Conservation (phyloP, 2,329 filamentous ascomycete genomes). For the Elsinoe ampelina region DNA sequence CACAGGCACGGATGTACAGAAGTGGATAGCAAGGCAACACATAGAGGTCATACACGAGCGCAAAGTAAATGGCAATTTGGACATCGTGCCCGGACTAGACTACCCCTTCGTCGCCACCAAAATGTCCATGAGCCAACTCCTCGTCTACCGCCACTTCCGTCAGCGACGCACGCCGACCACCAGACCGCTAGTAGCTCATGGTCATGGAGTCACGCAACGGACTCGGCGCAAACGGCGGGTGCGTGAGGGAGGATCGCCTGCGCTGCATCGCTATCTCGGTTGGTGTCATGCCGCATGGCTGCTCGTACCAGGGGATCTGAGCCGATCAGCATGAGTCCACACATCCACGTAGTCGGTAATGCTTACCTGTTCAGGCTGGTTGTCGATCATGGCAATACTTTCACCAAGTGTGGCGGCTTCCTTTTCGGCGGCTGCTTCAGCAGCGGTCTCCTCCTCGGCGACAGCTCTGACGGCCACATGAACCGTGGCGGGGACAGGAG, state of each 20-base stretch:
- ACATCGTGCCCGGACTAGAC: background rate
- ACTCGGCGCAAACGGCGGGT: conserved; percentile 8
- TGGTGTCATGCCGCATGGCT: conserved; percentile 4
- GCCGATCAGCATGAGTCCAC: background rate
- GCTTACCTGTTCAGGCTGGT: conserved; percentile 5
- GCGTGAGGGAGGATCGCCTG: conserved; percentile 10
- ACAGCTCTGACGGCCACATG: conserved; percentile 11
- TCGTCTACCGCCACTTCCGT: background rate
- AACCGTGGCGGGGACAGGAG: conserved; percentile 6
- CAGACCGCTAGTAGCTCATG: background rate
- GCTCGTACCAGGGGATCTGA: conserved; percentile 11
- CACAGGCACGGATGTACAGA: conserved; percentile 35
- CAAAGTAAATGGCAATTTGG: background rate
- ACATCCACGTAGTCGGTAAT: background rate
- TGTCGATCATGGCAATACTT: conserved; percentile 13
- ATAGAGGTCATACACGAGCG: background rate
- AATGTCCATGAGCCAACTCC: conserved; percentile 30
- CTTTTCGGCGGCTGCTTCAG: background rate
- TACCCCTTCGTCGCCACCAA: background rate
- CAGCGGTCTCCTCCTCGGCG: conserved; percentile 7
- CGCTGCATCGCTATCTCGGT: conserved; percentile 7
- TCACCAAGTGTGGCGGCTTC: conserved; percentile 10
- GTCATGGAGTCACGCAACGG: conserved; percentile 10
- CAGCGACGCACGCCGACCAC: background rate
- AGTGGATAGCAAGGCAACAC: background rate